These are phyloP conservation scores for Solanum lignicaule DNA, from an alignment of 257 asterid species.

Conservation along the genomic window DNA sequence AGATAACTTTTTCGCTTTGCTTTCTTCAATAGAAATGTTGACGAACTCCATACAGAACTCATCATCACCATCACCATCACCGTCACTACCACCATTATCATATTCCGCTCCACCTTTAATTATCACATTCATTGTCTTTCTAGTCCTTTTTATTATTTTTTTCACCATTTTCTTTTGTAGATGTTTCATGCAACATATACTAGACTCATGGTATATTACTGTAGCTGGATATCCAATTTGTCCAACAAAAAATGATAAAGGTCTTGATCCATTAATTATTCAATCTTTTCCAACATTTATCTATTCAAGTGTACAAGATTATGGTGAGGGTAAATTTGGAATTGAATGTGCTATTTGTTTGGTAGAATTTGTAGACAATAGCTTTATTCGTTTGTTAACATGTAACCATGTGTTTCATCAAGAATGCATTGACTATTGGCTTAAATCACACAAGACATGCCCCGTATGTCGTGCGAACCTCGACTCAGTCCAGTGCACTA, in stretches of 20 bases:
- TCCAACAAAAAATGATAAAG: conserved; percentile 15
- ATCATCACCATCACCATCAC: not conserved
- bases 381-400: conserved; percentile 56
- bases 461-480: conserved; percentile 73
- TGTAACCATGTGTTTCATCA: conserved; percentile 88
- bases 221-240: conserved; percentile 19
- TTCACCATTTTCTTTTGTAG: conserved; percentile 63
- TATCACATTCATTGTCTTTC: conserved; percentile 40
- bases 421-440: conserved; percentile 87
- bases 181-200: conserved; percentile 47
- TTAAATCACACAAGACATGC: conserved; percentile 66
- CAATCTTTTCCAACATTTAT: conserved; percentile 58
- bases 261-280: conserved; percentile 53
- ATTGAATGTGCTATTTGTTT: conserved; percentile 89
- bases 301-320: conserved; percentile 62
- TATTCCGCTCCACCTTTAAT: conserved; percentile 43
- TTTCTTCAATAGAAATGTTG: not conserved
- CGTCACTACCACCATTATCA: not conserved
- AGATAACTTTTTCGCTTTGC: not conserved
- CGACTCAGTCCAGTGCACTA: conserved; percentile 15
- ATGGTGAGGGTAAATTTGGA: conserved; percentile 56
- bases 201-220: conserved; percentile 40
- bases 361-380: conserved; percentile 49
- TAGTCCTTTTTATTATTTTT: conserved; percentile 54
- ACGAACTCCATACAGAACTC: not conserved